These are phyloP conservation scores for Ceratobasidium sp. DNA, from an alignment of 1,284 basidiomycete genomes.

Conservation along the genomic window DNA sequence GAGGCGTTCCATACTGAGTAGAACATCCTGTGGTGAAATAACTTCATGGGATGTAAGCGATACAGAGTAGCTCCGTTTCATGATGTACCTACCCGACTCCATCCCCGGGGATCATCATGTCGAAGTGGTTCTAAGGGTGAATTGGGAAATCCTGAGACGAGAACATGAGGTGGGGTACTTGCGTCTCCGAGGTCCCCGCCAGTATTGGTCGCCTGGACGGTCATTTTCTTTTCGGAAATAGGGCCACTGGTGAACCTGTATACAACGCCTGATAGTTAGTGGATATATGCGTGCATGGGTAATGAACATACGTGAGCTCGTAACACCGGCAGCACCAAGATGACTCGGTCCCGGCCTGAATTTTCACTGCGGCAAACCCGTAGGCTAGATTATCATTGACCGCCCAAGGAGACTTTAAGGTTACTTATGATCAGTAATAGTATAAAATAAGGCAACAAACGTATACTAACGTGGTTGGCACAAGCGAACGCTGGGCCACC, in stretches of 20 bases:
- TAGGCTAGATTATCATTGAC: constrained; percentile 42
- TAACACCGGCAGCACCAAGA: constrained; percentile 45
- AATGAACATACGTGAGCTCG: constrained; percentile 40
- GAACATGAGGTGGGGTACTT: not conserved
- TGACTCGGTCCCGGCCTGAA: constrained; percentile 40
- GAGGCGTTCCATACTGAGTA: constrained; percentile 41
- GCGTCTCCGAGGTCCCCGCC: constrained; percentile 43
- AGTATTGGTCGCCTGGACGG: constrained; percentile 43
- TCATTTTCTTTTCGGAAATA: constrained; percentile 41
- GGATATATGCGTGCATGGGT: not conserved
- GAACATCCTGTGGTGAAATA: constrained; percentile 39
- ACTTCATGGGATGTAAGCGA: constrained; percentile 3
- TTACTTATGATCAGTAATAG: not conserved
- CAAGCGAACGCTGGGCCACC: constrained; percentile 43
- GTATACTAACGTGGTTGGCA: constrained; percentile 21
- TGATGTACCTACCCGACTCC: constrained; percentile 42
- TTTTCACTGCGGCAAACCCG: constrained; percentile 43
- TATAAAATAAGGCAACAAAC: not conserved
- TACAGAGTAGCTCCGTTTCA: not conserved
- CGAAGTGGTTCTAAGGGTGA: constrained; percentile 41
- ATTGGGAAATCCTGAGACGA: not conserved
- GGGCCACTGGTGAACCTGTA: constrained; percentile 44
- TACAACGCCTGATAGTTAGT: no score
- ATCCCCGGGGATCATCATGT: constrained; percentile 44
- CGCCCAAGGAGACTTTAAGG: constrained; percentile 41